Conservation (phyloP, 768 basidiomycete genomes). For the Leccinum pellstonianum region DNA sequence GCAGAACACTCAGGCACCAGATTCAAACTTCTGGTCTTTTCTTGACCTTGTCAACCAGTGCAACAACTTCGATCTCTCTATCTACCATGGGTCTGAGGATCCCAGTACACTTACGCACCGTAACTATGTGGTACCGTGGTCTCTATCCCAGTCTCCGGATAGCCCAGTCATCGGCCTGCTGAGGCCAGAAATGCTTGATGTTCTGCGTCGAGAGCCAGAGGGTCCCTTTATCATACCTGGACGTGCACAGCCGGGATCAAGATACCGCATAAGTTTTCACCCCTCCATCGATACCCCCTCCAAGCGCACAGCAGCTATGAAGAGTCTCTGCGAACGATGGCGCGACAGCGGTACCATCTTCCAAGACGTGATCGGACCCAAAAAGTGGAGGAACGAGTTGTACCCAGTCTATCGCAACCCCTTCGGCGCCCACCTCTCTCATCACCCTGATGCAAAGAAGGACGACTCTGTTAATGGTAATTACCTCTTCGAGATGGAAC, state of each 20-base stretch:
- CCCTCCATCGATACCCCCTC: constrained; percentile 50
- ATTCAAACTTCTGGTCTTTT: constrained; percentile 36
- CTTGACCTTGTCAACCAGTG: constrained; percentile 66
- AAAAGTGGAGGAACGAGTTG: constrained; percentile 83
- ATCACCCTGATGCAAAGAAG: constrained; percentile 28
- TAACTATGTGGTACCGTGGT: constrained; percentile 55
- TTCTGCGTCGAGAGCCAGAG: constrained; percentile 46
- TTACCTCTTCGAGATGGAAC: constrained; percentile 86
- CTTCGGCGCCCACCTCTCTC: constrained; percentile 49
- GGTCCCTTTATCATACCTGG: constrained; percentile 46
- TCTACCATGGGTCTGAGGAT: constrained; percentile 22
- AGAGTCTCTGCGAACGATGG: constrained; percentile 73
- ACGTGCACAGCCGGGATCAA: constrained; percentile 24
- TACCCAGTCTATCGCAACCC: constrained; percentile 77
- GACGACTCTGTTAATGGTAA: constrained; percentile 43
- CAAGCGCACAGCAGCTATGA: constrained; percentile 61
- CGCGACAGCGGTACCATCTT: constrained; percentile 58
- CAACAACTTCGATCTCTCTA: constrained; percentile 61
- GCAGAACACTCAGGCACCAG: neutral
- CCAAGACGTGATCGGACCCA: constrained; percentile 62
- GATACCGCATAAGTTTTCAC: constrained; percentile 46
- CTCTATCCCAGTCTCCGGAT: constrained; percentile 46
- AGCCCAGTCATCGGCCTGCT: constrained; percentile 64
- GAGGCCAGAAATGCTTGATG: constrained; percentile 53
- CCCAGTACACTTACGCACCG: constrained; percentile 30